Evolutionary conservation across 805 yeast species (phyloP).

Genomic region (Candida dajiaensis): DNA sequence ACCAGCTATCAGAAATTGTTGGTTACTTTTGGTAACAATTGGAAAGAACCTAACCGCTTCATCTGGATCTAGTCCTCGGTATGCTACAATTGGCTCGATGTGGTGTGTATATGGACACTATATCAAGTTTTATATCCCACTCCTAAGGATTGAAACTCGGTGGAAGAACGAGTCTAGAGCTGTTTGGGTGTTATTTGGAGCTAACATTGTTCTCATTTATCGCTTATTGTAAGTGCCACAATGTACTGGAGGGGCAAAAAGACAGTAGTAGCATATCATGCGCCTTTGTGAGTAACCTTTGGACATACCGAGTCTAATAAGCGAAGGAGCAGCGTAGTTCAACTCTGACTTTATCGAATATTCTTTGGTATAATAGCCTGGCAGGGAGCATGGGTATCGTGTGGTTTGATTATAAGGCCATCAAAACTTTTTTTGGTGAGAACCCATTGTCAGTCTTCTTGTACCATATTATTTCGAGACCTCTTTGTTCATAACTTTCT

Average conservation of each 20-base stretch:
- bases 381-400: not conserved
- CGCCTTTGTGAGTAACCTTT: not conserved
- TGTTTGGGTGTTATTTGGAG: not conserved
- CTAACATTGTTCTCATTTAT: too few relatives aligned
- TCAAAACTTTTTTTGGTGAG: not conserved
- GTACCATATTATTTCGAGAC: too few relatives aligned
- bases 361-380: not conserved
- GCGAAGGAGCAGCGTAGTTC: not conserved
- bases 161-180: not conserved
- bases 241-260: not conserved
- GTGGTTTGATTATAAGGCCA: not conserved
- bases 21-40: too few relatives aligned
- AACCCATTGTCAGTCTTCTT: too few relatives aligned
- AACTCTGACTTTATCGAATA: not conserved
- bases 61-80: too few relatives aligned
- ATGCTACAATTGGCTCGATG: too few relatives aligned
- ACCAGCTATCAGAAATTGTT: too few relatives aligned
- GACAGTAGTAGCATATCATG: not conserved
- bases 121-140: too few relatives aligned
- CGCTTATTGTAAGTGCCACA: not conserved
- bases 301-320: not conserved
- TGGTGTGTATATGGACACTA: too few relatives aligned
- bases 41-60: too few relatives aligned
- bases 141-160: not conserved
- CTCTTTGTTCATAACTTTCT: not conserved